phyloP scores from a whole-genome alignment of 352 stramenopile species.

The Phytopythium mirpurense region DNA sequence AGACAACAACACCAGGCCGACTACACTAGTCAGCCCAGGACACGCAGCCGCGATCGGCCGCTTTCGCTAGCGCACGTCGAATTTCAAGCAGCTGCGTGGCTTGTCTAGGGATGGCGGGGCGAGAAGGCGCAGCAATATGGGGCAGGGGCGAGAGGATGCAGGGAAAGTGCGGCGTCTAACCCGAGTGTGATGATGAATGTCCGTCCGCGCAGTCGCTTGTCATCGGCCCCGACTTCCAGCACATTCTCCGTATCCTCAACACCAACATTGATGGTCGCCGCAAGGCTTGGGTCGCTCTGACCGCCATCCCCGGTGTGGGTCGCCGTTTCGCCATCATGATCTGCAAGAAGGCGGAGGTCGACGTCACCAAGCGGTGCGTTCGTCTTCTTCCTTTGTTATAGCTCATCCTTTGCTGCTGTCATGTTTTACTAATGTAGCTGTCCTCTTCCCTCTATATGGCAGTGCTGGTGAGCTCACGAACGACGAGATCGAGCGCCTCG shows the following conservation, averaged over 20 bases:
- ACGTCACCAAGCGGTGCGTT: slow-evolving; percentile 94
- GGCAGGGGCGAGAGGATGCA: too few species aligned
- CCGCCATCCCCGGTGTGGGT: slow-evolving; percentile 82
- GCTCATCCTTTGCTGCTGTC: too few species aligned
- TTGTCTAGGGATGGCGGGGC: too few species aligned
- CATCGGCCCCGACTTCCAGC: slow-evolving; percentile 97
- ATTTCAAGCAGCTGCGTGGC: too few species aligned
- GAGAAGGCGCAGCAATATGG: too few species aligned
- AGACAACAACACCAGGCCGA: too few species aligned
- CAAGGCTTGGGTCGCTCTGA: slow-evolving; percentile 87
- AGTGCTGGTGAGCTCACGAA: slow-evolving; percentile 97
- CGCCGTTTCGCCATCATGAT: slow-evolving; percentile 90
- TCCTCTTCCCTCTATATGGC: background rate
- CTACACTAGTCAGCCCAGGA: too few species aligned
- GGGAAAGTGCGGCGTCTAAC: too few species aligned
- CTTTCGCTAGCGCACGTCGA: too few species aligned
- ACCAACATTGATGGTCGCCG: slow-evolving; percentile 99
- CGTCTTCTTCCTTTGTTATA: background rate
- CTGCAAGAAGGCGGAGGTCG: slow-evolving; percentile 99
- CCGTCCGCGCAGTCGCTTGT: slow-evolving; percentile 65
- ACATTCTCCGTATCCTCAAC: slow-evolving; percentile 99
- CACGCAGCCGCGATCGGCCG: too few species aligned
- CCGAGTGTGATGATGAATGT: background rate
- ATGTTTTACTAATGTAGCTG: too few species aligned
- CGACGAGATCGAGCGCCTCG: slow-evolving; percentile 99